Evolutionary conservation across 805 yeast species (phyloP), one percentile per base, ranked within the genome.

Genomic region (Candida silvatica): DNA sequence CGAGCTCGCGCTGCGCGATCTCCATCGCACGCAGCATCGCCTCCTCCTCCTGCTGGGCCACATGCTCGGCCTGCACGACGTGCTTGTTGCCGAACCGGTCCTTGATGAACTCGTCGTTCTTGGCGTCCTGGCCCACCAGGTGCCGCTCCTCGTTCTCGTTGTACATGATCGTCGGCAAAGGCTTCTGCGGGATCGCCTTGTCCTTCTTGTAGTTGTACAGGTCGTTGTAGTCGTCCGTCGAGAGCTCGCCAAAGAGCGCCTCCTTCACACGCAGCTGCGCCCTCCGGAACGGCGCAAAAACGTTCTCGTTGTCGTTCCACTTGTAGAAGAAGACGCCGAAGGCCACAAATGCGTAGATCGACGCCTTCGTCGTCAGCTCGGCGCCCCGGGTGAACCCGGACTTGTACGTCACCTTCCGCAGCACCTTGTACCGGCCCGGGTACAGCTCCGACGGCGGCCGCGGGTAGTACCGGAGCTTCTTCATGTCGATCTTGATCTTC

Each of bases 241-340:
- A 56, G 38, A 85, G 61, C 15, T 57, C 57, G 2, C 81, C 80
- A n/a, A 68, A 41, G 2, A 80, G 30, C 36, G 52, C 45, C 42
- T 77, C 77, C 49, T 82, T 73, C 31, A 69, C 30, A 26, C 69
- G 58, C 29, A 84, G 65, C 42, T 84, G 76, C 18, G 65, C 53
- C 33, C 90, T 57, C 54, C 83, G 76, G 33, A 81, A 74, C 27
- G 70, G 74, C 9, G 85, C 69, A 57, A 84, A 76, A 6, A 80
- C 75, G 48, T 84, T 78, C 38, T 84, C 90, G 42, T 72, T 71
- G 39, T 84, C 92, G 49, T 85, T 83, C 95, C 95, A 84, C 35
- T 86, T 63, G 53, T 78, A 72, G 58, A 83, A 77, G 52, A 85
- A 85, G 2, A 80, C 69, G 17, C 77, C 75, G 47, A 77, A 80